phyloP scores from a whole-genome alignment of 2,329 filamentous ascomycete species.

The Ophiocordyceps camponoti-floridani region DNA sequence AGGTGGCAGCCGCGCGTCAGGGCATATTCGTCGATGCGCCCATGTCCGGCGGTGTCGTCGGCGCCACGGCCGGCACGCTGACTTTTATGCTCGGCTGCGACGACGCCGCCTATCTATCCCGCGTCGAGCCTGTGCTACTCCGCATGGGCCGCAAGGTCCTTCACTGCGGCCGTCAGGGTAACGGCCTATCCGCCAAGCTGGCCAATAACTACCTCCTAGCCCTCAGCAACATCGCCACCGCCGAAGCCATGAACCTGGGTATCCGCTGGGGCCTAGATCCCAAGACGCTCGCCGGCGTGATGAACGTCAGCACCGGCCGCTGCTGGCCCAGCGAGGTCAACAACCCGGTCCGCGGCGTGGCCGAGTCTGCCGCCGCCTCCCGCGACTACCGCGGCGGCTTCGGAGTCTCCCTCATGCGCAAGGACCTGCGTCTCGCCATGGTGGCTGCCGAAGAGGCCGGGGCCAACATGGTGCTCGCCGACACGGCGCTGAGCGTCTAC shows the following conservation, averaged over 20 bases:
- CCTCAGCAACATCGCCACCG: conserved; percentile 68
- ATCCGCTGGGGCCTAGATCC: conserved; percentile 41
- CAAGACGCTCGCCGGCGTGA: conserved; percentile 57
- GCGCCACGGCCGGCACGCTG: conserved; percentile 68
- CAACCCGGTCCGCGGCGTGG: conserved; percentile 79
- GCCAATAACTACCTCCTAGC: conserved; percentile 96
- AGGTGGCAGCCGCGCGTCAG: conserved; percentile 43
- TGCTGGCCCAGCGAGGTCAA: conserved; percentile 96
- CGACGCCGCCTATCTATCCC: conserved; percentile 33
- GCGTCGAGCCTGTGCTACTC: conserved; percentile 50
- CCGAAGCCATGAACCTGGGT: conserved; percentile 50
- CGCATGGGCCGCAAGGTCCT: conserved; percentile 77
- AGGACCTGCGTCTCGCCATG: conserved; percentile 58
- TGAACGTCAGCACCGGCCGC: conserved; percentile 84
- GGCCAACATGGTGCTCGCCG: conserved; percentile 46
- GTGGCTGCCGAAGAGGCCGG: conserved; percentile 51
- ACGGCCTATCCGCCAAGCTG: conserved; percentile 79
- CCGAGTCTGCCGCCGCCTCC: conserved; percentile 55
- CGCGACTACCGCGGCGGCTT: conserved; percentile 66
- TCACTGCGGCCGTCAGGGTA: conserved; percentile 70
- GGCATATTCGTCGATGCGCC: conserved; percentile 83
- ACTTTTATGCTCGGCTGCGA: conserved; percentile 89
- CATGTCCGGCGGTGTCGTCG: conserved; percentile 92
- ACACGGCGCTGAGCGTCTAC: conserved; percentile 48
- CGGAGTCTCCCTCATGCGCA: conserved; percentile 61